phyloP scores from a whole-genome alignment of 805 yeast genomes.

The Starmerella ratchasimensis region DNA sequence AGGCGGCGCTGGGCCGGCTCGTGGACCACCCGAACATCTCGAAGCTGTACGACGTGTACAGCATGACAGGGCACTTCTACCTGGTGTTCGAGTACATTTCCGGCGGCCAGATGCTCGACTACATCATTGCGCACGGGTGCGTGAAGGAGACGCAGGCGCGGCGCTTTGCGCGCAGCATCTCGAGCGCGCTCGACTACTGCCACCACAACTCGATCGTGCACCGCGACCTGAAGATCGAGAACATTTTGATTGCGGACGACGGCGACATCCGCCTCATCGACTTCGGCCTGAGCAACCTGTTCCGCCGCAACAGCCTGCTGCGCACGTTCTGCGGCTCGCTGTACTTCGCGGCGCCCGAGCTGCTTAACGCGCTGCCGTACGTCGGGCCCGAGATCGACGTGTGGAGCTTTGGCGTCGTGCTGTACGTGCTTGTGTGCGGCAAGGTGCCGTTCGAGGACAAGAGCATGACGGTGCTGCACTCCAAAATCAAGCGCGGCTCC shows the following conservation, averaged over 20 bases:
- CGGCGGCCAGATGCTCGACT: conserved; percentile 96
- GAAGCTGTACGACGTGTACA: conserved; percentile 79
- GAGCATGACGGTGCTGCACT: conserved; percentile 79
- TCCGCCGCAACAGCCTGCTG: conserved; percentile 52
- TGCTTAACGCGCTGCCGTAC: conserved; percentile 82
- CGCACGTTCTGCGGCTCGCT: conserved; percentile 94
- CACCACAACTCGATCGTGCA: conserved; percentile 92
- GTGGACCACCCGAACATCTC: conserved; percentile 88
- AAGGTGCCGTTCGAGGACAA: conserved; percentile 97
- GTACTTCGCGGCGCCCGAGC: conserved; percentile 97
- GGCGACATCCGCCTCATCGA: conserved; percentile 95
- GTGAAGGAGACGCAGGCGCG: conserved; percentile 88
- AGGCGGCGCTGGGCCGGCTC: conserved; percentile 84
- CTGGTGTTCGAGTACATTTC: conserved; percentile 93
- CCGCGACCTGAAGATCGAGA: conserved; percentile 91
- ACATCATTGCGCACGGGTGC: conserved; percentile 91
- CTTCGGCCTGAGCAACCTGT: conserved; percentile 86
- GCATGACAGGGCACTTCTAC: conserved; percentile 93
- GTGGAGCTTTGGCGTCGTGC: conserved; percentile 96
- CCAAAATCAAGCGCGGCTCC: conserved; percentile 79
- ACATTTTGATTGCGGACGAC: conserved; percentile 80
- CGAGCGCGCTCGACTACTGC: conserved; percentile 83
- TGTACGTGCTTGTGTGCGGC: conserved; percentile 91
- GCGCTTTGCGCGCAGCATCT: conserved; percentile 87
- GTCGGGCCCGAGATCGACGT: conserved; percentile 95